Percentiles rank a stretch among this genome's conserved stretches.
Conservation (phyloP, 2,329 filamentous ascomycete species). For the Cladosporium halotolerans region DNA sequence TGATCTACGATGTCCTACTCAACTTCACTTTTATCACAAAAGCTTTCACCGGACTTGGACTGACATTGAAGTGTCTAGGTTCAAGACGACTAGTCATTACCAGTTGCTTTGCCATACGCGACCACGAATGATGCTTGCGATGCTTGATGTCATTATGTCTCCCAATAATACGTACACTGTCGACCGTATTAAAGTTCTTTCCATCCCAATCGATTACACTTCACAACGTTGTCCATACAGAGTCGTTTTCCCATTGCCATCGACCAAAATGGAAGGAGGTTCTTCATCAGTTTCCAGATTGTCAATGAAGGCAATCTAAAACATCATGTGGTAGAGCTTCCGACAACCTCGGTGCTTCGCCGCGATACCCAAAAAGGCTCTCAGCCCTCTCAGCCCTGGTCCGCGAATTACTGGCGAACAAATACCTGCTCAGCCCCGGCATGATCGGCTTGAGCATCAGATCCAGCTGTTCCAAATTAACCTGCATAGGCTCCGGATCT, state of each 20-base stretch:
- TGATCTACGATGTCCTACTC: constrained; percentile 37
- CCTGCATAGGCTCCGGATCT: constrained; percentile 20
- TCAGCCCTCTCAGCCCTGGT: constrained; percentile 48
- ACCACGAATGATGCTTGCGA: no score
- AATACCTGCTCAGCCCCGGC: constrained; percentile 26
- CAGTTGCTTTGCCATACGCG: no score
- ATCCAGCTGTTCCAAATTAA: constrained; percentile 27
- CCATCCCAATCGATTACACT: background rate
- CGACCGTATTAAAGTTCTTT: no score
- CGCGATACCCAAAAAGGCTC: constrained; percentile 53
- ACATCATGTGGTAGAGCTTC: constrained; percentile 42
- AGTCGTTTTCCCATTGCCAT: no score
- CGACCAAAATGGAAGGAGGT: no score
- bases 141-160: no score
- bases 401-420: constrained; percentile 51
- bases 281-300: no score
- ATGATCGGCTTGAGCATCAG: constrained; percentile 15
- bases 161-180: no score
- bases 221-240: background rate
- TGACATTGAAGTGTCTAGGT: constrained; percentile 1
- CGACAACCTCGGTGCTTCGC: constrained; percentile 43
- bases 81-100: no score
- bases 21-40: background rate
- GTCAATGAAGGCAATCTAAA: background rate
- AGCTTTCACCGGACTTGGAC: background rate